Conservation (phyloP, 257 asterid species). For the Solanum piurae region DNA sequence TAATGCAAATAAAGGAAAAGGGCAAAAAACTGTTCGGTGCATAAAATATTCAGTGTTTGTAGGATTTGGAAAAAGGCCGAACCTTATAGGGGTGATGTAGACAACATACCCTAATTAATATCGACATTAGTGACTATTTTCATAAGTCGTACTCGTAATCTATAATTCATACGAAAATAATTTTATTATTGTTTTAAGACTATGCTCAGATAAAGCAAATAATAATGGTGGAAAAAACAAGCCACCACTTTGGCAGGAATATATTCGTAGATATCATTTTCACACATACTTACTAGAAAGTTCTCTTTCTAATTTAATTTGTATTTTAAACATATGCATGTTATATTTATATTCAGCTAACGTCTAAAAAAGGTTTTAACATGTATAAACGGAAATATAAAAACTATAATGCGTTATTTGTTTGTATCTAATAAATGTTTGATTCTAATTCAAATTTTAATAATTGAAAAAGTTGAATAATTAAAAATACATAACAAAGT, state of each 20-base stretch:
- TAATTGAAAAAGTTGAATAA: neutral
- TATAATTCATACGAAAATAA: too few species aligned
- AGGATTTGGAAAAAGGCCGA: fast-evolving
- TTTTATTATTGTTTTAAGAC: too few species aligned
- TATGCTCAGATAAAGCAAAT: neutral
- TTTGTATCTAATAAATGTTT: neutral
- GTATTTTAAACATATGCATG: neutral
- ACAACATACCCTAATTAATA: too few species aligned
- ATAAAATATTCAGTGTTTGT: neutral
- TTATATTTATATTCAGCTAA: neutral
- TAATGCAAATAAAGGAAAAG: neutral
- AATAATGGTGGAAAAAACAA: neutral
- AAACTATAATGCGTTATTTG: neutral
- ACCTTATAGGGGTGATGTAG: neutral
- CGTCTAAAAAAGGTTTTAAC: neutral
- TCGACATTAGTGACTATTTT: too few species aligned
- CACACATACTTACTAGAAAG: neutral
- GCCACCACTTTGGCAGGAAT: neutral
- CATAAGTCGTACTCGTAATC: too few species aligned
- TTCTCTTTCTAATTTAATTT: neutral
- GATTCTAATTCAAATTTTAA: neutral
- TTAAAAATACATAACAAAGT: neutral
- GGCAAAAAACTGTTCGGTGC: neutral
- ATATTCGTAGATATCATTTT: neutral
- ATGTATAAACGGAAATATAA: neutral